Evolutionary conservation across 257 asterid species (phyloP).

Genomic region (Cinchona pubescens): DNA sequence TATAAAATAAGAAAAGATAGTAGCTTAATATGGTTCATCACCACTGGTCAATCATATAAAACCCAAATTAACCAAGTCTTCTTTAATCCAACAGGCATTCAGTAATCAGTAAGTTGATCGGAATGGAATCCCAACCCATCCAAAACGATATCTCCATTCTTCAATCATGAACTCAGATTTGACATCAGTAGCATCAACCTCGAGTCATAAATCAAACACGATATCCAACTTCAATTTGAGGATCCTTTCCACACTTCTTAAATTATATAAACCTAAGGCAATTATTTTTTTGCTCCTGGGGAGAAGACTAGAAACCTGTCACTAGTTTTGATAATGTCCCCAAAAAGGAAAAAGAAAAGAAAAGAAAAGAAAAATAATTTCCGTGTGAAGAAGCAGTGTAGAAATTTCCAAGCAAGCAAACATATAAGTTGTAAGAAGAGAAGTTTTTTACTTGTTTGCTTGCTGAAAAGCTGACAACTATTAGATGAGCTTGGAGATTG

Average conservation of each 20-base stretch:
- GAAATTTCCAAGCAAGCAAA: not conserved
- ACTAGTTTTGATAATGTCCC: not conserved
- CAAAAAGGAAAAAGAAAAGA: not conserved
- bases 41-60: not conserved
- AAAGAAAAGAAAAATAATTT: not conserved
- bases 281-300: not conserved
- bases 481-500: not conserved
- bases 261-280: not conserved
- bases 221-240: not conserved
- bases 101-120: not conserved
- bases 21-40: not conserved
- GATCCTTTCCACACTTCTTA: not conserved
- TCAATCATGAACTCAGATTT: not conserved
- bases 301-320: not conserved
- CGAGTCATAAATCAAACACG: not conserved
- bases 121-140: not conserved
- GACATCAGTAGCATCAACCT: not conserved
- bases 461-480: not conserved
- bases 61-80: not conserved
- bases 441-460: not conserved
- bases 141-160: not conserved
- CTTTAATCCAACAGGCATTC: not conserved
- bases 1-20: not conserved
- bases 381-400: no score
- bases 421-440: not conserved